A percentile compares a stretch with the other conserved stretches of the same genome.
Evolutionary conservation across 192 early-diverging fungal species (phyloP).

Genomic region (Mortierella antarctica): DNA sequence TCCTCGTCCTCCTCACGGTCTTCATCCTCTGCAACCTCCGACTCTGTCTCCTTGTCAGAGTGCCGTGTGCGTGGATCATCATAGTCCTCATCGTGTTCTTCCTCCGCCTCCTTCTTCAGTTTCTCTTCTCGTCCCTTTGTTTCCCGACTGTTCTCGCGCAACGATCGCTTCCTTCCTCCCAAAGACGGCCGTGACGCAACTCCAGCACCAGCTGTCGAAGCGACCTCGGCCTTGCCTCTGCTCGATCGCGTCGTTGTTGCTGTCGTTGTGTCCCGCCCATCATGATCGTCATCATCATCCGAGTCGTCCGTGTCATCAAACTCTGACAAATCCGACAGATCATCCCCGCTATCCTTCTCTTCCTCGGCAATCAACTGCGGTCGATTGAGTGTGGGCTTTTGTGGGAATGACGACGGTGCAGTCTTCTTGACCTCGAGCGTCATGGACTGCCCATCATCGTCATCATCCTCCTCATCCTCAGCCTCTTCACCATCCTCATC

Average conservation of each 20-base stretch:
- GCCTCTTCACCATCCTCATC: slow-evolving; percentile 9
- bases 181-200: background rate
- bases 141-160: slow-evolving; percentile 21
- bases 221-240: background rate
- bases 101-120: background rate
- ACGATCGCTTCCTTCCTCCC: slow-evolving; percentile 18
- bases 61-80: slow-evolving; percentile 2
- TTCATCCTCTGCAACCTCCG: slow-evolving; percentile 33
- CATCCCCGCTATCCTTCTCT: slow-evolving; percentile 48
- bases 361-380: slow-evolving; percentile 41
- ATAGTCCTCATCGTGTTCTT: background rate
- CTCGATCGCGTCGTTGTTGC: background rate
- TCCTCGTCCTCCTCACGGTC: slow-evolving; percentile 20
- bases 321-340: slow-evolving; percentile 46
- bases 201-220: background rate
- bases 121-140: slow-evolving; percentile 20
- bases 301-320: slow-evolving; percentile 51
- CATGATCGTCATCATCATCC: slow-evolving; percentile 23
- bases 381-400: slow-evolving; percentile 39
- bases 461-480: slow-evolving; percentile 18
- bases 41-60: slow-evolving; percentile 27
- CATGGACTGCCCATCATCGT: background rate
- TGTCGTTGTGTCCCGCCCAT: background rate
- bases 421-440: slow-evolving; percentile 10
- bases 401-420: background rate